Evolutionary conservation across 306 rosid genomes (phyloP).

Genomic region (Quercus parvula): DNA sequence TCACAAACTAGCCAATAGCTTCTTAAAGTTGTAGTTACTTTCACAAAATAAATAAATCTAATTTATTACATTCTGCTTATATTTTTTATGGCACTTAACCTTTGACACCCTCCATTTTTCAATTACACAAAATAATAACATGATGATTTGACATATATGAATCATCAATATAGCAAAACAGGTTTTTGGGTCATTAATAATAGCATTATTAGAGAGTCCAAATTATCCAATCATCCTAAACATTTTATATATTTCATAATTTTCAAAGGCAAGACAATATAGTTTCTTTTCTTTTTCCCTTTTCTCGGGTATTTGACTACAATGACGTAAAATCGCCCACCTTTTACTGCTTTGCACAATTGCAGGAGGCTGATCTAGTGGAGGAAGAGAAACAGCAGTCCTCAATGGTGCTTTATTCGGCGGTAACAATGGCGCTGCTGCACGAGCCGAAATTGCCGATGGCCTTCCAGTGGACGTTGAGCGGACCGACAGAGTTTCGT

Average conservation of each 20-base stretch:
- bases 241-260: not conserved
- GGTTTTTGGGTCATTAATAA: not conserved
- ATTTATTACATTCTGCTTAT: not conserved
- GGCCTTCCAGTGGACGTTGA: slow-evolving; percentile 55
- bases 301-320: not conserved
- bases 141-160: not conserved
- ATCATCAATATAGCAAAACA: not conserved
- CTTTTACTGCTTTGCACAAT: slow-evolving; percentile 51
- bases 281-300: not conserved
- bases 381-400: slow-evolving; percentile 56
- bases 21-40: not conserved
- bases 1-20: not conserved
- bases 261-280: not conserved
- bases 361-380: slow-evolving; percentile 48
- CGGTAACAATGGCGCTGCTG: slow-evolving; percentile 41
- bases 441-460: slow-evolving; percentile 28
- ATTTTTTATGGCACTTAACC: not conserved
- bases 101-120: not conserved
- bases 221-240: not conserved
- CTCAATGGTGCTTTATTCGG: slow-evolving; percentile 44
- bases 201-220: not conserved
- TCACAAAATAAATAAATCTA: not conserved
- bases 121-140: not conserved
- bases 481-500: slow-evolving; percentile 42
- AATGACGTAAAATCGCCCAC: slow-evolving; percentile 23